These are phyloP conservation scores for Diversispora eburnea DNA, from an alignment of 192 early-diverging fungal species.

Conservation along the genomic window DNA sequence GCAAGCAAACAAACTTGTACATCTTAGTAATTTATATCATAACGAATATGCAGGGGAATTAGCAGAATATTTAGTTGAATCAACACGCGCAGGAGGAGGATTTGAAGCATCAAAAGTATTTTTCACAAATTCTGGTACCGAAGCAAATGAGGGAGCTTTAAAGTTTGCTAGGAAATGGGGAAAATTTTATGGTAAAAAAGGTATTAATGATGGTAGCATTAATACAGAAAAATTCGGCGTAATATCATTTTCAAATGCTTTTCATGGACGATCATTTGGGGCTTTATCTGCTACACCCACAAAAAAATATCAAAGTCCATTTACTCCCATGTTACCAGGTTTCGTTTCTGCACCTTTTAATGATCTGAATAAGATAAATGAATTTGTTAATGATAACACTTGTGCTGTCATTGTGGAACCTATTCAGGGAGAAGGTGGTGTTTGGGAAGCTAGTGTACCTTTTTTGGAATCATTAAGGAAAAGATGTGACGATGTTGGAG, in stretches of 20 bases:
- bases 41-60: conserved; percentile 82
- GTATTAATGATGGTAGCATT: conserved; percentile 27
- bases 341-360: conserved; percentile 73
- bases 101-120: conserved; percentile 72
- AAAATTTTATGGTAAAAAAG: conserved; percentile 48
- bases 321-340: conserved; percentile 86
- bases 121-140: conserved; percentile 95
- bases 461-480: conserved; percentile 77
- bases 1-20: conserved; percentile 80
- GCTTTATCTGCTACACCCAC: conserved; percentile 92
- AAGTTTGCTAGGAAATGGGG: conserved; percentile 96
- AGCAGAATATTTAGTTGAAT: conserved; percentile 70
- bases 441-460: conserved; percentile 65
- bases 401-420: conserved; percentile 96
- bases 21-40: conserved; percentile 89
- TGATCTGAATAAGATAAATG: conserved; percentile 56
- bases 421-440: conserved; percentile 95
- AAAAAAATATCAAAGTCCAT: conserved; percentile 93
- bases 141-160: conserved; percentile 96
- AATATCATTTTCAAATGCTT: conserved; percentile 86
- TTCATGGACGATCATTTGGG: conserved; percentile 96
- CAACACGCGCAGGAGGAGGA: conserved; percentile 47
- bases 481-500: conserved; percentile 80
- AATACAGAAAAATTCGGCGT: conserved; percentile 61
- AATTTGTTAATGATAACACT: conserved; percentile 69